Conservation (phyloP, 2,329 filamentous ascomycete genomes). For the Stagonosporopsis rhizophila region DNA sequence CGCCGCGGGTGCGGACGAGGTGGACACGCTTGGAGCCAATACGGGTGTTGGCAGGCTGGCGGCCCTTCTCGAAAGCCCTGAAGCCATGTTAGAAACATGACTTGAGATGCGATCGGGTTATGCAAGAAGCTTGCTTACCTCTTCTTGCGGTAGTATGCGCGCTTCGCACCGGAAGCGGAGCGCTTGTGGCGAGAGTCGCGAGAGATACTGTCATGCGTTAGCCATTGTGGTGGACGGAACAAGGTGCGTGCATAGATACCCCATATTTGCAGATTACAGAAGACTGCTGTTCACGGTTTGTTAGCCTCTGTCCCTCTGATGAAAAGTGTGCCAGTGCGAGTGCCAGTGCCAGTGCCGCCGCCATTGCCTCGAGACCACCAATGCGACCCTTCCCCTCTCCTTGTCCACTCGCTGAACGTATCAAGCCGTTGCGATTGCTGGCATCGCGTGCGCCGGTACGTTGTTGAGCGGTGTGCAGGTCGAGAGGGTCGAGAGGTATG, state of each 20-base stretch:
- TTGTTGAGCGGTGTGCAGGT: conserved; percentile 25
- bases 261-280: conserved; percentile 61
- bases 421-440: conserved; percentile 21
- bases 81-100: conserved; percentile 65
- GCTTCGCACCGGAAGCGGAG: conserved; percentile 96
- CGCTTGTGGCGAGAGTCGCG: conserved; percentile 99
- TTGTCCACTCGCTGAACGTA: conserved; percentile 21
- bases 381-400: conserved; percentile 7
- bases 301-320: conserved; percentile 36
- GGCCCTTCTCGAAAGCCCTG: conserved; percentile 99
- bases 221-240: conserved; percentile 26
- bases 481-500: conserved; percentile 16
- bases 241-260: conserved; percentile 49
- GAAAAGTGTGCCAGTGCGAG: conserved; percentile 12
- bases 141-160: conserved; percentile 66
- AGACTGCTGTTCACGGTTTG: conserved; percentile 44
- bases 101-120: conserved; percentile 69
- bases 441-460: conserved; percentile 32
- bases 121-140: conserved; percentile 56
- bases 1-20: conserved; percentile 95
- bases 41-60: conserved; percentile 99
- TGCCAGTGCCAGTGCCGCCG: conserved; percentile 24
- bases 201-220: conserved; percentile 78
- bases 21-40: conserved; percentile 97
- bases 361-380: conserved; percentile 17